Base-by-base conservation (phyloP, 768 basidiomycete genomes). In the Sarcomyxa edulis region DNA sequence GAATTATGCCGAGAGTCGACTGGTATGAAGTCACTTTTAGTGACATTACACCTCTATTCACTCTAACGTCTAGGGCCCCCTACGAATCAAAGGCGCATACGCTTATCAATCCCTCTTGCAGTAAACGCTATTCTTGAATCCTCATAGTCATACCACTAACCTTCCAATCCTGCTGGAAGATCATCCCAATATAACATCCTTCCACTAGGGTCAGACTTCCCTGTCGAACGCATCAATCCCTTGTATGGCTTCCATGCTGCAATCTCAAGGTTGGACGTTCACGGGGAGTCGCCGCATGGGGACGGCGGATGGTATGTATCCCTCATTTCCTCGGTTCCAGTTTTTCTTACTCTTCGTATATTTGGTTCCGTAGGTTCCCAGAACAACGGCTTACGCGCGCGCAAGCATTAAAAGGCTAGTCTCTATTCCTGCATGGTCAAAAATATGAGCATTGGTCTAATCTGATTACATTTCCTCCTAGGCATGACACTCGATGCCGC, bases 401-500 rank as follows among this genome's bases (percentile, higher is more conserved):
- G 11, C 82, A 97, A 56, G 87, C 94, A 0, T 66, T 98, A 20
- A 86, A 84, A 56, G n/a, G n/a, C n/a, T n/a, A n/a, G n/a, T n/a
- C n/a, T n/a, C n/a, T n/a, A n/a, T n/a, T n/a, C n/a, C n/a, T n/a
- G n/a, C n/a, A n/a, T n/a, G n/a, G n/a, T n/a, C n/a, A n/a, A n/a
- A n/a, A n/a, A n/a, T n/a, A n/a, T n/a, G n/a, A n/a, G n/a, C n/a
- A n/a, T n/a, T n/a, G n/a, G n/a, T n/a, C n/a, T n/a, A n/a, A n/a
- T n/a, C n/a, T n/a, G n/a, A n/a, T n/a, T n/a, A n/a, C n/a, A n/a
- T n/a, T n/a, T n/a, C n/a, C n/a, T n/a, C n/a, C n/a, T n/a, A n/a
- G 87, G 94, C 8, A 90, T 94, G 84, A 95, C 93, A 0, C 63
- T 85, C 21, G 89, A 91, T 47, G 80, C 90, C 0, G 93, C 94